Conservation (phyloP, 306 rosid species). For the Quercus aquifolioides region DNA sequence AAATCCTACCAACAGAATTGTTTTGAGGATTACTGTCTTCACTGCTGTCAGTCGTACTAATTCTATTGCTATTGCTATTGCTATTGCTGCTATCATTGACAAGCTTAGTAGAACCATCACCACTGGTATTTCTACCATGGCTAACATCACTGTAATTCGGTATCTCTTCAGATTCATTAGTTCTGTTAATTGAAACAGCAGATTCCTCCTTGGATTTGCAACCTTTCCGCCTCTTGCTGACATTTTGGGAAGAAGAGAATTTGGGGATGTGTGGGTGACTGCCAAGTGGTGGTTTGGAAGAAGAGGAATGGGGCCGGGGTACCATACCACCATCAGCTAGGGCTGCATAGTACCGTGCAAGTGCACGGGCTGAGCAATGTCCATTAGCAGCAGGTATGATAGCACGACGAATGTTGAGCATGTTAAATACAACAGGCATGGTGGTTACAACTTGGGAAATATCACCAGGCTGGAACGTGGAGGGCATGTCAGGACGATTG, state of each 20-base stretch:
- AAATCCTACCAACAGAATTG: slow-evolving; percentile 33
- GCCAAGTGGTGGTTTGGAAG: slow-evolving; percentile 74
- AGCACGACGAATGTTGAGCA: slow-evolving; percentile 75
- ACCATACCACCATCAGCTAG: slow-evolving; percentile 74
- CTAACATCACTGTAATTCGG: slow-evolving; percentile 8
- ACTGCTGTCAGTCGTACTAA: background rate
- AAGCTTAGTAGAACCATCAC: slow-evolving; percentile 18
- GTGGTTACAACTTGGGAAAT: slow-evolving; percentile 44
- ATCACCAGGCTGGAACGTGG: slow-evolving; percentile 64
- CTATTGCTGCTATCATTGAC: slow-evolving; percentile 23
- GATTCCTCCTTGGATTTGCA: slow-evolving; percentile 25
- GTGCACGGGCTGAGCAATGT: slow-evolving; percentile 94
- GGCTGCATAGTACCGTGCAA: slow-evolving; percentile 93
- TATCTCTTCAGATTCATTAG: slow-evolving; percentile 21
- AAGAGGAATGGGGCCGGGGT: slow-evolving; percentile 77
- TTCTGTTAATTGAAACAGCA: slow-evolving; percentile 16
- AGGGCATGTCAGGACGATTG: slow-evolving; percentile 58
- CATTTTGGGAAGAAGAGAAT: slow-evolving; percentile 29
- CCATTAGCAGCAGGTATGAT: slow-evolving; percentile 95
- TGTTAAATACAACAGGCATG: slow-evolving; percentile 61
- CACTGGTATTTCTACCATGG: slow-evolving; percentile 17
- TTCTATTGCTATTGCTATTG: slow-evolving; percentile 20
- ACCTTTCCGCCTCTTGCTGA: slow-evolving; percentile 38
- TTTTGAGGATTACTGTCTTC: slow-evolving; percentile 16
- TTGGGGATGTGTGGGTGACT: slow-evolving; percentile 88